A percentile compares a stretch with the other conserved stretches of the same genome.
Conservation (phyloP, 192 early-diverging fungal genomes). For the Gryganskiella cystojenkinii region DNA sequence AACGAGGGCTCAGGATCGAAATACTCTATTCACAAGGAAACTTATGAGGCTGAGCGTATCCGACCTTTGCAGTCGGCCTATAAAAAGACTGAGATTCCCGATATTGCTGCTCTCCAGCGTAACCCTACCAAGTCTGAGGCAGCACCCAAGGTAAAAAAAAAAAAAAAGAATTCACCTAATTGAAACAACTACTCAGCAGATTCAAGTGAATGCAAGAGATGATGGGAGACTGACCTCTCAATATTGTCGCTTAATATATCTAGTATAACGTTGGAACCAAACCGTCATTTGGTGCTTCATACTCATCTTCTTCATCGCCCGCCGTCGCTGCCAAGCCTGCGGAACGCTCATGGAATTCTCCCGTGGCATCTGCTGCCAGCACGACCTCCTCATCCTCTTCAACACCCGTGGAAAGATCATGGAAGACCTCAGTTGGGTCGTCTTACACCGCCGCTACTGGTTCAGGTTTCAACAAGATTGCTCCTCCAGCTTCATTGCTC, state of each 20-base stretch:
- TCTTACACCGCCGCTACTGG: slow-evolving; percentile 13
- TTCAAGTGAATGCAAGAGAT: background rate
- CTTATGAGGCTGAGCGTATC: slow-evolving; percentile 33
- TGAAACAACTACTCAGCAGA: too few relatives aligned
- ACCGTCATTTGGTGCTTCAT: background rate
- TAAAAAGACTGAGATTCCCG: slow-evolving; percentile 66
- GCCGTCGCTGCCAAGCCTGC: slow-evolving; percentile 8
- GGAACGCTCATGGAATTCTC: slow-evolving; percentile 3
- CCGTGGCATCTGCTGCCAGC: background rate
- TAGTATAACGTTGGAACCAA: slow-evolving; percentile 11
- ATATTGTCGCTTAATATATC: background rate
- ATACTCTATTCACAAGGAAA: slow-evolving; percentile 83
- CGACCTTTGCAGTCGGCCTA: slow-evolving; percentile 67
- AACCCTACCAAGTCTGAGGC: slow-evolving; percentile 58
- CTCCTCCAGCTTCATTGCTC: slow-evolving; percentile 25
- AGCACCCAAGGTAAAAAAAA: slow-evolving; percentile 41
- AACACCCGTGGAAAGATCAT: slow-evolving; percentile 24
- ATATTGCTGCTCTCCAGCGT: slow-evolving; percentile 64
- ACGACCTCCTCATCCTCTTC: slow-evolving; percentile 8
- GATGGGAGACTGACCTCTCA: background rate
- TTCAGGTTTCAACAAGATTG: slow-evolving; percentile 42
- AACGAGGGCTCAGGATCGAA: slow-evolving; percentile 88
- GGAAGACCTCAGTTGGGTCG: slow-evolving; percentile 29
- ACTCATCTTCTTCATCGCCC: slow-evolving; percentile 4
- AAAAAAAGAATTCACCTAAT: background rate